Percentiles rank a stretch among this genome's conserved stretches.
Conservation (phyloP, 768 basidiomycete species). For the Neoboletus subvelutipes region DNA sequence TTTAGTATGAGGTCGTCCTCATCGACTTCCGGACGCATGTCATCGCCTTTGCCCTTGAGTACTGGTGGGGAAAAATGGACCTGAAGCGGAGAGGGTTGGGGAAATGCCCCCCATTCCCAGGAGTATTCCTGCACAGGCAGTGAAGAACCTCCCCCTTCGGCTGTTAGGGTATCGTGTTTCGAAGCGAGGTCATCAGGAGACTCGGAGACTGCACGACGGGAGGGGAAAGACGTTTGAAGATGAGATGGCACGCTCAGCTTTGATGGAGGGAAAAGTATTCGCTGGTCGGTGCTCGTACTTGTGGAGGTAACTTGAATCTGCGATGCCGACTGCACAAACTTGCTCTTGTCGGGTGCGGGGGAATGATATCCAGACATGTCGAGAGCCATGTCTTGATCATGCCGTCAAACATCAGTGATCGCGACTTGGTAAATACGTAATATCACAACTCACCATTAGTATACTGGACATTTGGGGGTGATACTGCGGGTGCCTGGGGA, state of each 20-base stretch:
- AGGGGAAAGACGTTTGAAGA: slow-evolving; percentile 34
- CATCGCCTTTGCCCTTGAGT: slow-evolving; percentile 18
- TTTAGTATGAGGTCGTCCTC: slow-evolving; percentile 31
- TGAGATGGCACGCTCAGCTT: slow-evolving; percentile 19
- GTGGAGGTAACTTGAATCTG: slow-evolving; percentile 13
- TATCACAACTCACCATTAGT: slow-evolving; percentile 45
- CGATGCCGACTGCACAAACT: background rate
- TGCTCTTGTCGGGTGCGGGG: slow-evolving; percentile 3
- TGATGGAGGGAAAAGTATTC: slow-evolving; percentile 23
- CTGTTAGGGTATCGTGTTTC: slow-evolving; percentile 6
- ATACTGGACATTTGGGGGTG: slow-evolving; percentile 61
- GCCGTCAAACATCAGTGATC: slow-evolving; percentile 5
- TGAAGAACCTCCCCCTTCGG: slow-evolving; percentile 9
- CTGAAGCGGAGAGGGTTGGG: slow-evolving; percentile 70
- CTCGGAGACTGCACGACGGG: slow-evolving; percentile 58
- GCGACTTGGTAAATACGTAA: background rate
- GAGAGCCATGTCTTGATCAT: slow-evolving; percentile 63
- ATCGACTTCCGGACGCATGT: slow-evolving; percentile 9
- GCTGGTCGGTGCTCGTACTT: slow-evolving; percentile 3
- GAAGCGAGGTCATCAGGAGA: slow-evolving; percentile 50
- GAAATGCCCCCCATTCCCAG: slow-evolving; percentile 95
- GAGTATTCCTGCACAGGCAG: slow-evolving; percentile 65
- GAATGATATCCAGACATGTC: slow-evolving; percentile 83
- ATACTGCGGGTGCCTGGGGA: slow-evolving; percentile 39
- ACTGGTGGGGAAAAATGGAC: slow-evolving; percentile 39